These are phyloP conservation scores for Akanthomyces dipterigenus DNA, from an alignment of 2,329 filamentous ascomycete species.

Conservation along the genomic window DNA sequence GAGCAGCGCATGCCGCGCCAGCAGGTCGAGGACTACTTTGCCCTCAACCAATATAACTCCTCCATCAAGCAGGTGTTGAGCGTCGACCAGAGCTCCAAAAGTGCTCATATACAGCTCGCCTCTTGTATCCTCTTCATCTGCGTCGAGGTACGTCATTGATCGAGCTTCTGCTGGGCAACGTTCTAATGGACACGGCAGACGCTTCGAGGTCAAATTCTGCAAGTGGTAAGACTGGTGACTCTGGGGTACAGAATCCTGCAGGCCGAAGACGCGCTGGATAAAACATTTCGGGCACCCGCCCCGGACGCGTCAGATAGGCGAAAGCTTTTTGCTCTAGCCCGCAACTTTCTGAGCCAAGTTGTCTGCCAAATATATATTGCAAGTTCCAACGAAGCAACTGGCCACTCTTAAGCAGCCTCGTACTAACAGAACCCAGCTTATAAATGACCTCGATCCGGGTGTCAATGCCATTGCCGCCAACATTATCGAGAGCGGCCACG, in stretches of 20 bases:
- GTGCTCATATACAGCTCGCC: conserved; percentile 8
- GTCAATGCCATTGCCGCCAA: conserved; percentile 8
- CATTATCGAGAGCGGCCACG: conserved; percentile 8
- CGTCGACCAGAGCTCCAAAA: not conserved
- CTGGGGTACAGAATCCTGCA: conserved; percentile 10
- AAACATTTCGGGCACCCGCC: not conserved
- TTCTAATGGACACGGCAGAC: not conserved
- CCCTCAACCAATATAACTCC: conserved; percentile 9
- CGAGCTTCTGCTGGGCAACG: too few species aligned
- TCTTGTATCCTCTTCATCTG: conserved; percentile 13
- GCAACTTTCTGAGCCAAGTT: conserved; percentile 8
- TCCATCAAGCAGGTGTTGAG: conserved; percentile 5
- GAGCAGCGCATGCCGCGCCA: not conserved
- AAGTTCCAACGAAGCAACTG: not conserved
- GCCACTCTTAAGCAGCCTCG: too few species aligned
- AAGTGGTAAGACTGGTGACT: not conserved
- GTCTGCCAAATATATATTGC: conserved; percentile 11
- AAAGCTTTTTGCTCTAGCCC: conserved; percentile 7
- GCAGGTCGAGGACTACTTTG: conserved; percentile 2
- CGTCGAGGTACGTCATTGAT: not conserved
- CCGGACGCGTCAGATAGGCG: not conserved
- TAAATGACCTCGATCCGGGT: conserved; percentile 3
- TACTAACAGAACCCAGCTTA: not conserved
- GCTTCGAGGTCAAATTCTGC: conserved; percentile 3
- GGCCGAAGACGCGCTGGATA: conserved; percentile 1